Evolutionary conservation across 208 protist species (phyloP).

Genomic region (Angomonas ambiguus): DNA sequence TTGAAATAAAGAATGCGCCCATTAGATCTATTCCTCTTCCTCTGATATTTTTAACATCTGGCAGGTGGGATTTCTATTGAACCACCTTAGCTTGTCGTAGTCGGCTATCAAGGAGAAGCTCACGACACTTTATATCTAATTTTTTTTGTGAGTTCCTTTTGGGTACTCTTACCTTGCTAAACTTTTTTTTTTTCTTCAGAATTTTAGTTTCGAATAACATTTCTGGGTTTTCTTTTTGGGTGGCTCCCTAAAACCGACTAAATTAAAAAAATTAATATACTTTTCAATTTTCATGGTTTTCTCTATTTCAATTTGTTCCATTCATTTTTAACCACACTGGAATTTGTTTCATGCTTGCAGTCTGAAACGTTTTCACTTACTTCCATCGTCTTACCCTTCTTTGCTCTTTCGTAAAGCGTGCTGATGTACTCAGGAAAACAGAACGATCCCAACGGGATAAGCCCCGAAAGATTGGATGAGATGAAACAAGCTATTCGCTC

Average conservation of each 20-base stretch:
- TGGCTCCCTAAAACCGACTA: not conserved
- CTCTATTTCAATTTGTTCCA: not conserved
- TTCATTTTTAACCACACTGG: not conserved
- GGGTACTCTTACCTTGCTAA: not conserved
- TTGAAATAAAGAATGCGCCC: conserved; percentile 23
- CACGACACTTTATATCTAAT: conserved; percentile 12
- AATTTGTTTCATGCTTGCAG: conserved; percentile 20
- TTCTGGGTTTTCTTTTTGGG: not conserved
- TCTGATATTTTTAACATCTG: conserved; percentile 45
- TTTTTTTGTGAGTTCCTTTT: conserved; percentile 12
- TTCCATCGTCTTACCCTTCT: conserved; percentile 16
- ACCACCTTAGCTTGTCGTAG: no score
- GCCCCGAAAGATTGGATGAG: conserved; percentile 16
- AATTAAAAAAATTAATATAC: not conserved
- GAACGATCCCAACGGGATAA: conserved; percentile 18
- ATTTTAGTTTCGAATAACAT: not conserved
- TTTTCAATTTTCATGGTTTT: not conserved
- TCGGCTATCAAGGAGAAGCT: not conserved
- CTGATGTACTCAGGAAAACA: not conserved
- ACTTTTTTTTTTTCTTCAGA: not conserved
- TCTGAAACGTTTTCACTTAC: conserved; percentile 21
- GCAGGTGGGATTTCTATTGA: no score
- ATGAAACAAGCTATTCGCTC: conserved; percentile 78
- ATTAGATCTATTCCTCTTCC: conserved; percentile 57
- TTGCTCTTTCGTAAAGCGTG: conserved; percentile 8